Evolutionary conservation across 495 filamentous ascomycete species (phyloP), one percentile per base, ranked within the genome.

Genomic region (Penicillium coprophilum): DNA sequence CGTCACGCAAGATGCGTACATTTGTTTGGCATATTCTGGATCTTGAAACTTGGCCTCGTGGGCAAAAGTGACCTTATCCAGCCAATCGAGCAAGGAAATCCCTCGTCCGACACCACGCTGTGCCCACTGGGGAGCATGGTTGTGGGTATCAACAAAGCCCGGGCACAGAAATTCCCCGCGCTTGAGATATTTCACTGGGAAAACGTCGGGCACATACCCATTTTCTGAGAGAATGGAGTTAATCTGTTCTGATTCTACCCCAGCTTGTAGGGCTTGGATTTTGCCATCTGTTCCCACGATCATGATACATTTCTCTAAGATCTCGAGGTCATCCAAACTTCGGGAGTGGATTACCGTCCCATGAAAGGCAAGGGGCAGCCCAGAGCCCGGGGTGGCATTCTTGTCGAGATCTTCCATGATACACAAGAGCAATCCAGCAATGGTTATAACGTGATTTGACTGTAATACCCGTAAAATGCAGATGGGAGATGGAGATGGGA

Each of bases 141-240:
- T 85, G 72, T 86, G 84, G 11, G 83, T 85, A 69, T 86, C 83
- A 21, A 86, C 70, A 64, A 86, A 85, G 11, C 83, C 84, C 1
- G 84, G 84, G 46, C 82, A 77, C 12, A 87, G 59, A 64, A 86
- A 83, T 34, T 83, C 63, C n/a, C 76, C 75, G 1, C 76, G 71
- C 0, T 53, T 51, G 12, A 86, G 77, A 31, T 67, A 58, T 50
- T 69, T 75, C 45, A 79, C 60, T 8, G 63, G 62, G 31, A 70
- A 66, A 5, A 68, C 59, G 17, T 69, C 69, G 8, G 70, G 70
- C 1, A 67, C 61, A 30, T 73, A 67, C 49, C 71, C 69, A 13
- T 64, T 51, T 12, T 62, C 59, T 9, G 62, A 44, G 11, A 71
- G 34, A 11, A 71, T 56, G 28, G 47, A 12, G 41, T 61, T 68